Conservation (phyloP, 208 protist species). For the Trypanosoma mega region DNA sequence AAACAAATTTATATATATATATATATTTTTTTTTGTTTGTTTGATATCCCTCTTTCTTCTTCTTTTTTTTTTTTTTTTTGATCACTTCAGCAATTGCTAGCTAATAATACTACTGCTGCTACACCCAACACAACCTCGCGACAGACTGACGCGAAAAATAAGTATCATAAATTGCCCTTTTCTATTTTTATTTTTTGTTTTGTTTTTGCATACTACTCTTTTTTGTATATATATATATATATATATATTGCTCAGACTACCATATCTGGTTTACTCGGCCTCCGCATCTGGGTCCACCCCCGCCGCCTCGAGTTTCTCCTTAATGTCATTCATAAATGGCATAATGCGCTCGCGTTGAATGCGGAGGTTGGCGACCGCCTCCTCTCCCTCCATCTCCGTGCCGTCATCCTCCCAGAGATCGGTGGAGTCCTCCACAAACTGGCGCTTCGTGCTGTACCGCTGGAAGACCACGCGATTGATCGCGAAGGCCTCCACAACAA, state of each 20-base stretch:
- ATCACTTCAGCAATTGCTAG: too few species aligned
- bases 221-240: neutral
- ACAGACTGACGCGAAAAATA: too few species aligned
- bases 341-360: slow-evolving; percentile 90
- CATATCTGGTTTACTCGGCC: neutral
- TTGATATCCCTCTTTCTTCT: slow-evolving; percentile 18
- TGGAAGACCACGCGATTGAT: slow-evolving; percentile 57
- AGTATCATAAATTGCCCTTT: too few species aligned
- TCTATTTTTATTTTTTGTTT: too few species aligned
- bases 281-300: slow-evolving; percentile 7
- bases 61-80: slow-evolving; percentile 4
- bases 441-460: slow-evolving; percentile 49
- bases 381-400: slow-evolving; percentile 79
- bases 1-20: too few species aligned
- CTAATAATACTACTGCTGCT: too few species aligned
- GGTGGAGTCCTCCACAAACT: slow-evolving; percentile 77
- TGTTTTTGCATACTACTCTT: too few species aligned
- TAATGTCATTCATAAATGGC: slow-evolving; percentile 88
- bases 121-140: too few species aligned
- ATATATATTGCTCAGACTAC: neutral
- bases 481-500: slow-evolving; percentile 26
- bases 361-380: slow-evolving; percentile 81
- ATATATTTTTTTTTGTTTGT: slow-evolving; percentile 16
- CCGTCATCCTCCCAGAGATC: slow-evolving; percentile 83
- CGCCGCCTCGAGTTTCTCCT: slow-evolving; percentile 64